Evolutionary conservation across 2,329 filamentous ascomycete species (phyloP).

Genomic region (Colletotrichum sp.): DNA sequence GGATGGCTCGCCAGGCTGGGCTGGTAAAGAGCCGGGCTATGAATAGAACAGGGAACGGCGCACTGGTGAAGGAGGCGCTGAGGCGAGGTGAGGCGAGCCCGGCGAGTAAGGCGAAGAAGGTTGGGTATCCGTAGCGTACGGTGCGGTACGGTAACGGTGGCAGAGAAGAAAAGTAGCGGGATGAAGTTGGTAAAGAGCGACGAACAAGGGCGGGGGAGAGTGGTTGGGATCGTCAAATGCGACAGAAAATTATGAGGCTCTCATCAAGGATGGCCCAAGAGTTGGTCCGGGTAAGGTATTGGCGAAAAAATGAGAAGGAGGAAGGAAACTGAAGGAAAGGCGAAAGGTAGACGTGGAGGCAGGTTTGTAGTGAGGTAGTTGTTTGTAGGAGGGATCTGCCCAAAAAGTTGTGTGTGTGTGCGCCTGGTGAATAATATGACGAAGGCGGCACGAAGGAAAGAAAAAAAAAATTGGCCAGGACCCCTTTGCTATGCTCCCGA

Average conservation of each 20-base stretch:
- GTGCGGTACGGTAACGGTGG: neutral
- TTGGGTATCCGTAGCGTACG: neutral
- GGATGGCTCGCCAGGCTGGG: constrained; percentile 10
- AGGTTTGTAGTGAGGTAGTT: neutral
- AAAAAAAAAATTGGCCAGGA: neutral
- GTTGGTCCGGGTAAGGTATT: neutral
- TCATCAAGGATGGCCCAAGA: neutral
- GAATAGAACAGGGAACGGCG: constrained; percentile 19
- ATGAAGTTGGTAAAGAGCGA: neutral
- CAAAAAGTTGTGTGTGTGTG: neutral
- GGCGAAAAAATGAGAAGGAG: neutral
- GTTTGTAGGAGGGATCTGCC: neutral
- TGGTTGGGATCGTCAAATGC: neutral
- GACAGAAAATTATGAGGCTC: neutral
- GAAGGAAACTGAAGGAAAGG: neutral
- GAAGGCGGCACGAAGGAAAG: neutral
- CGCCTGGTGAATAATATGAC: neutral
- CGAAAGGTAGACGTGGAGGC: neutral
- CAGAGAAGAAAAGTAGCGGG: neutral
- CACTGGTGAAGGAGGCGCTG: neutral
- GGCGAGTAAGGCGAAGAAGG: neutral
- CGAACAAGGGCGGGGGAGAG: neutral
- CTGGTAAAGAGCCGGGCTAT: constrained; percentile 8
- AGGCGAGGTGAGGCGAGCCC: neutral
- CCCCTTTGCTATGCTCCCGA: constrained; percentile 1